A percentile compares a stretch with the other conserved stretches of the same genome.
phyloP scores from a whole-genome alignment of 768 basidiomycete genomes.

The Leccinum uliginosum region DNA sequence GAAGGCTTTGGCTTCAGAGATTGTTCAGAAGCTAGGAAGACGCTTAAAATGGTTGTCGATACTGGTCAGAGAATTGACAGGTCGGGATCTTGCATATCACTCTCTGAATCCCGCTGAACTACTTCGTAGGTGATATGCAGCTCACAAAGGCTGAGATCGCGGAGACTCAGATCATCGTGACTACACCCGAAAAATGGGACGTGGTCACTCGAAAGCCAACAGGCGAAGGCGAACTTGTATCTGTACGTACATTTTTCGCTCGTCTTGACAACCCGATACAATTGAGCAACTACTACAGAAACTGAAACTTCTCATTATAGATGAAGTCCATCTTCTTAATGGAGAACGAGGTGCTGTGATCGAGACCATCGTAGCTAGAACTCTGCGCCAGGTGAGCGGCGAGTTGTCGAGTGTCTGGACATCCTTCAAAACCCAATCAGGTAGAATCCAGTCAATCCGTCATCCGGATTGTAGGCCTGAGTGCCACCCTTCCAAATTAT shows the following conservation, averaged over 20 bases:
- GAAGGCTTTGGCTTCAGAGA: slow-evolving; percentile 96
- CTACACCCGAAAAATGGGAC: slow-evolving; percentile 99
- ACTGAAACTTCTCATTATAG: slow-evolving; percentile 92
- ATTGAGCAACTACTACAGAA: slow-evolving; percentile 44
- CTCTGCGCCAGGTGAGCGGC: slow-evolving; percentile 71
- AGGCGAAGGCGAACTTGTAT: slow-evolving; percentile 94
- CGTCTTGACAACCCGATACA: not conserved
- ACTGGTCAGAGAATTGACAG: slow-evolving; percentile 86
- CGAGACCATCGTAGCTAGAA: slow-evolving; percentile 96
- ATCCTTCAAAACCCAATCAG: slow-evolving; percentile 33
- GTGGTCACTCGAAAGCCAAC: slow-evolving; percentile 97
- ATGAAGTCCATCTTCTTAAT: slow-evolving; percentile 95
- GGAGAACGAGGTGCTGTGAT: slow-evolving; percentile 98
- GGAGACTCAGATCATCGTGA: slow-evolving; percentile 95
- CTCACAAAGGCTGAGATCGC: slow-evolving; percentile 90
- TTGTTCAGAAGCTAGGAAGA: slow-evolving; percentile 89
- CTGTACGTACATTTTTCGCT: slow-evolving; percentile 45
- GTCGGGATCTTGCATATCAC: slow-evolving; percentile 32
- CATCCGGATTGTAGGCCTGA: slow-evolving; percentile 93
- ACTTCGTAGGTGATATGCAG: slow-evolving; percentile 81
- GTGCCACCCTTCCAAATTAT: slow-evolving; percentile 96
- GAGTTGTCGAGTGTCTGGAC: not conserved
- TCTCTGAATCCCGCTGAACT: not conserved
- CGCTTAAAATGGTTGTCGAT: slow-evolving; percentile 86
- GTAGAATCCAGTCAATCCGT: slow-evolving; percentile 96